Conservation (phyloP, 345 rosid species). For the Turritis glabra region DNA sequence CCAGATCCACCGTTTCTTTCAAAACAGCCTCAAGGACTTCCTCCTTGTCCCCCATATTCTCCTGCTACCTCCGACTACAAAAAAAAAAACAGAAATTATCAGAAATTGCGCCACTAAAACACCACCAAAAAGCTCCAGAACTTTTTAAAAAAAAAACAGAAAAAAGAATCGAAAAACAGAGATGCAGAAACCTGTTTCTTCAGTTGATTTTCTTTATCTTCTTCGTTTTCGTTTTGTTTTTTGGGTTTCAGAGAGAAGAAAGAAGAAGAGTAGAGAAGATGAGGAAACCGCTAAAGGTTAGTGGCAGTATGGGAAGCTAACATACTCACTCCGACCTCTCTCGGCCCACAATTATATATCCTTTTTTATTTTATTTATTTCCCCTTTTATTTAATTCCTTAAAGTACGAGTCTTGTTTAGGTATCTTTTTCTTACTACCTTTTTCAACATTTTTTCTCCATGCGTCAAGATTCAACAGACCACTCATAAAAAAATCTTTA, state of each 20-base stretch:
- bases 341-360: slow-evolving; percentile 25
- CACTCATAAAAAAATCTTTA: not conserved
- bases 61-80: slow-evolving; percentile 1
- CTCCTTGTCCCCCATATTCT: slow-evolving; percentile 62
- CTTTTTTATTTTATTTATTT: not conserved
- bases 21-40: slow-evolving; percentile 90
- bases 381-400: not conserved
- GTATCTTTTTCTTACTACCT: not conserved
- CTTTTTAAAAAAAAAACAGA: not conserved
- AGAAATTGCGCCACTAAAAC: slow-evolving; percentile 14
- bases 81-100: not conserved
- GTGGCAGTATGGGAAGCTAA: slow-evolving; percentile 40
- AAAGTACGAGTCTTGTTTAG: not conserved
- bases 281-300: slow-evolving; percentile 41
- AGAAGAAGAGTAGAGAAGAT: slow-evolving; percentile 26
- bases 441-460: slow-evolving; percentile 27
- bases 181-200: slow-evolving; percentile 10
- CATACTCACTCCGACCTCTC: slow-evolving; percentile 19
- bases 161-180: not conserved
- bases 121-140: not conserved
- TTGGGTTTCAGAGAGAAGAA: slow-evolving; percentile 6
- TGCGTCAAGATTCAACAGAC: not conserved
- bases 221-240: not conserved
- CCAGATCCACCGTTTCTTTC: slow-evolving; percentile 99
- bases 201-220: not conserved